Base-by-base conservation (phyloP, 2,329 filamentous ascomycete species). In the Neonectria neomacrospora region DNA sequence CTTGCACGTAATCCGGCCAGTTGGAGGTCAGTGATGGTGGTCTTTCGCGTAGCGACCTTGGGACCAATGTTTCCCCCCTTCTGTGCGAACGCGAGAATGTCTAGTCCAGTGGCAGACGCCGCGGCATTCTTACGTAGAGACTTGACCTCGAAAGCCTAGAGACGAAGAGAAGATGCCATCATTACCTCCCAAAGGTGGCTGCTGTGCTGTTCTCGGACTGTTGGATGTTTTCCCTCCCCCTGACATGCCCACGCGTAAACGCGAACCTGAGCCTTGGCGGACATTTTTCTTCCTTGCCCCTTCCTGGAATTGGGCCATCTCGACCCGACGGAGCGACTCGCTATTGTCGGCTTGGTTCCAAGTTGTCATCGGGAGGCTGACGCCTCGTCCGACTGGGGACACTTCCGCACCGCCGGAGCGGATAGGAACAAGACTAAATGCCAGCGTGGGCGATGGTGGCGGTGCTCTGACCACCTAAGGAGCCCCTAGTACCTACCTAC, bases 401-500 rank as follows among this genome's bases (percentile, higher is more conserved):
- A 20, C 37, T 28, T 50, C 42, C 32, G 44, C 20, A 16, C 52
- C 37, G 39, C 37, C 34, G n/a, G 34, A 20, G 58, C 48, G 45
- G 52, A 41, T 44, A 50, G 41, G 34, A 44, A 32, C 45, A 26
- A 50, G 41, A 55, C 44, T 47, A 56, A 42, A 50, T 39, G 20
- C 42, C 61, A 60, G 52, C 56, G 37, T 11, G 44, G 44, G 28
- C 51, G 45, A 63, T 52, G 50, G 22, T 51, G 54, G 42, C 42
- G 39, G 50, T 42, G 54, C 44, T 39, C 34, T 50, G 50, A 48
- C 47, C 47, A 52, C 14, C 54, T 2, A 26, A 11, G 20, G 59
- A 54, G 48, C 39, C 42, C 54, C 61, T n/a, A n/a, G n/a, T n/a
- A n/a, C n/a, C n/a, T 71, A 71, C 69, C 65, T 71, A n/a, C n/a